A percentile compares a stretch with the other conserved stretches of the same genome.
phyloP scores from a whole-genome alignment of 495 filamentous ascomycete genomes.

The Penicillium ochrochloron region DNA sequence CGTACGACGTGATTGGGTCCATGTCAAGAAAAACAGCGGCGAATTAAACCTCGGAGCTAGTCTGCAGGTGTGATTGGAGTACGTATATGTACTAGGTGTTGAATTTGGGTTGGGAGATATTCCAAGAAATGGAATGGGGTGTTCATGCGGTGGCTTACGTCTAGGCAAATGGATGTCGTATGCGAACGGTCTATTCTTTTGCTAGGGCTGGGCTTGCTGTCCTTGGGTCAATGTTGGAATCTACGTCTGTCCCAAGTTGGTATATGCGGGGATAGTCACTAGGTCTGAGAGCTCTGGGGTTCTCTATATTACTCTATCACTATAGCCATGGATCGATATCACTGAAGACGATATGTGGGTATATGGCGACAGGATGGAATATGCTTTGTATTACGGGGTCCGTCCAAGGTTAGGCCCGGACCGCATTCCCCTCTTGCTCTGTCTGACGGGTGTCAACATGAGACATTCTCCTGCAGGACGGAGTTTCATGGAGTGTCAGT shows the following conservation, averaged over 20 bases:
- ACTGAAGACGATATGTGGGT: background rate
- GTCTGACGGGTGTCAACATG: background rate
- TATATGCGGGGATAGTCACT: background rate
- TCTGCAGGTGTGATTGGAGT: background rate
- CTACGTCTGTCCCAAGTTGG: background rate
- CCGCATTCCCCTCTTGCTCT: background rate
- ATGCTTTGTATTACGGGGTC: background rate
- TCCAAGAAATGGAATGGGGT: background rate
- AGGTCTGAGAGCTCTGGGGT: background rate
- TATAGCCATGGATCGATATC: background rate
- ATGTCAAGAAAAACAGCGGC: background rate
- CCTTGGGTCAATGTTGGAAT: background rate
- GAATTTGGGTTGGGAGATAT: background rate
- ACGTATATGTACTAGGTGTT: background rate
- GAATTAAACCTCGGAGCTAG: background rate
- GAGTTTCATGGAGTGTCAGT: background rate
- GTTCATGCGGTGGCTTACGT: background rate
- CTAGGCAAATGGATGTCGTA: background rate
- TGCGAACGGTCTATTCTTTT: background rate
- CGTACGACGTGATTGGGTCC: background rate
- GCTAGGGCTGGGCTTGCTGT: background rate
- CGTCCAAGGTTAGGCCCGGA: slow-evolving; percentile 2
- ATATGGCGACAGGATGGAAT: background rate
- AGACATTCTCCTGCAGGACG: background rate
- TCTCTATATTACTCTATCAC: background rate